phyloP scores from a whole-genome alignment of 2,329 filamentous ascomycete genomes.

The Cladophialophora yegresii region DNA sequence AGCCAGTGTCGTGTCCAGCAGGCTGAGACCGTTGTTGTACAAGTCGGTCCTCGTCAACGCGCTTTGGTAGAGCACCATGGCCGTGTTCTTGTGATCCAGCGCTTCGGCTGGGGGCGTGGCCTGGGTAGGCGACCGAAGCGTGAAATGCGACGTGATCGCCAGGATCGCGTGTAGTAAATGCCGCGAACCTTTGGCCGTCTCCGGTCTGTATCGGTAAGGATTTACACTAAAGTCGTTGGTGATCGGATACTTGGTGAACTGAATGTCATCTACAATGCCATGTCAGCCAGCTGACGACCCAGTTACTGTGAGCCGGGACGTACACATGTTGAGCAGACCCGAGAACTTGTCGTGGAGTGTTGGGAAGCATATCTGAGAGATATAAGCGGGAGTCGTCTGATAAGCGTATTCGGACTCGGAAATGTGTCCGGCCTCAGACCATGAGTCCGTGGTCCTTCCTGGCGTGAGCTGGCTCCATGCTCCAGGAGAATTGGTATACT shows the following conservation, averaged over 20 bases:
- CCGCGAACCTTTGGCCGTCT: constrained; percentile 18
- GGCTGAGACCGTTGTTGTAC: constrained; percentile 1
- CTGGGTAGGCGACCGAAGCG: constrained; percentile 10
- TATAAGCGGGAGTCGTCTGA: not conserved
- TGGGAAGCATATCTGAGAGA: constrained; percentile 15
- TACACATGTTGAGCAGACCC: constrained; percentile 14
- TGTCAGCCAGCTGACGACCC: not conserved
- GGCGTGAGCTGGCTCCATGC: constrained; percentile 5
- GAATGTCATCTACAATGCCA: constrained; percentile 18
- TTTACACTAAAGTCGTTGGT: constrained; percentile 21
- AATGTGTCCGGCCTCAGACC: not conserved
- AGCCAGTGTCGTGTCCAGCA: constrained; percentile 13
- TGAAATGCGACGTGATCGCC: constrained; percentile 21
- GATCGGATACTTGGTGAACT: constrained; percentile 24
- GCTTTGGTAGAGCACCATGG: constrained; percentile 15
- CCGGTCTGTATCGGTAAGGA: constrained; percentile 20
- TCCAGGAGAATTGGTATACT: not conserved
- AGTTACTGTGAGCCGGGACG: not conserved
- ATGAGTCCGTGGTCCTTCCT: constrained; percentile 2
- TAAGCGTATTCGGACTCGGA: not conserved
- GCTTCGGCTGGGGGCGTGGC: constrained; percentile 9
- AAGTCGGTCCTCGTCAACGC: constrained; percentile 4
- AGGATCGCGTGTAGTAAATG: constrained; percentile 26
- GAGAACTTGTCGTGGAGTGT: constrained; percentile 19
- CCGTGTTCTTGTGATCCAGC: constrained; percentile 15